phyloP scores from a whole-genome alignment of 768 basidiomycete genomes.

The Brasilioporus rufonigricans region DNA sequence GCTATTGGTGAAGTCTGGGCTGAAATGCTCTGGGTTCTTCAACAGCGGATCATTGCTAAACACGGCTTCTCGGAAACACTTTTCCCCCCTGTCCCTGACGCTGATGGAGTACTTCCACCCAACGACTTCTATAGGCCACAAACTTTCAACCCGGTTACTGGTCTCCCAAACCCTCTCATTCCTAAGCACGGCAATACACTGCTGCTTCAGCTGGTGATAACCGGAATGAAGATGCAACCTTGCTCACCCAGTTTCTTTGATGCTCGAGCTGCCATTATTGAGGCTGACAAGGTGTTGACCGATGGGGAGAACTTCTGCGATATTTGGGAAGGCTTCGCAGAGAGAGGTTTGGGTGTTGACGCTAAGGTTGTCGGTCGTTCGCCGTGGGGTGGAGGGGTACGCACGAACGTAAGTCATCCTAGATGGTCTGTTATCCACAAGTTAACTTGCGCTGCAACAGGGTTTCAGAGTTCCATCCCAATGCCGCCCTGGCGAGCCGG shows the following conservation, averaged over 20 bases:
- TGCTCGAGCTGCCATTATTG: conserved; percentile 85
- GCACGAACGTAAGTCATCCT: conserved; percentile 53
- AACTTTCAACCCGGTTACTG: conserved; percentile 31
- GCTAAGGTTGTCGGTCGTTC: conserved; percentile 72
- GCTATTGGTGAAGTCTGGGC: conserved; percentile 97
- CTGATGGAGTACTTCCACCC: conserved; percentile 59
- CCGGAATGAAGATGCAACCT: conserved; percentile 93
- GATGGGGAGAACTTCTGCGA: conserved; percentile 91
- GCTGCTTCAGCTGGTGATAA: conserved; percentile 77
- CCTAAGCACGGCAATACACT: conserved; percentile 94
- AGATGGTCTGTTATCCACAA: neutral
- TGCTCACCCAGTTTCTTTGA: conserved; percentile 91
- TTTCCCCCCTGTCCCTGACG: conserved; percentile 74
- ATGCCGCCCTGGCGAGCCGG: conserved; percentile 31
- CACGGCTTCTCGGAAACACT: conserved; percentile 78
- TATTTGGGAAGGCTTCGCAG: conserved; percentile 83
- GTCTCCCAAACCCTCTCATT: conserved; percentile 47
- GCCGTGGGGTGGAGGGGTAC: conserved; percentile 92
- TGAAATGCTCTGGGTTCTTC: conserved; percentile 79
- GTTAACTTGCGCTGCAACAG: conserved; percentile 26
- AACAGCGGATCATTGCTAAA: conserved; percentile 71
- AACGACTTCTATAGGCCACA: conserved; percentile 67
- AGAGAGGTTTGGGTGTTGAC: conserved; percentile 77
- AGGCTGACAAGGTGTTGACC: conserved; percentile 87
- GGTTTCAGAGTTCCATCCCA: conserved; percentile 41